phyloP scores from a whole-genome alignment of 345 rosid genomes.

The Eucalyptus pumila region DNA sequence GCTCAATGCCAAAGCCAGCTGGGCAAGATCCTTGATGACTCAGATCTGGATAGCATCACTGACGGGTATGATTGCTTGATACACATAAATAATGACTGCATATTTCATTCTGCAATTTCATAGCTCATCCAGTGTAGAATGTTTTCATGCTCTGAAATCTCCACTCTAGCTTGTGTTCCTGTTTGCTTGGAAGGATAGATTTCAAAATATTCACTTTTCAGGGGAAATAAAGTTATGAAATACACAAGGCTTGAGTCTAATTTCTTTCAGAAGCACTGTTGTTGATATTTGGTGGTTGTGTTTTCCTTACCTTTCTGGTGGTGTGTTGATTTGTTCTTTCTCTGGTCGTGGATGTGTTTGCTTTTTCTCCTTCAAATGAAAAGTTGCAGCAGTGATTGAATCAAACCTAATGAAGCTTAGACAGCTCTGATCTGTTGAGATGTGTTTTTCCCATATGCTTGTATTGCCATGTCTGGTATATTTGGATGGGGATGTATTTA shows the following conservation, averaged over 20 bases:
- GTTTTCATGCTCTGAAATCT: background rate
- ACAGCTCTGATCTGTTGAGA: background rate
- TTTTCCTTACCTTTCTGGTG: background rate
- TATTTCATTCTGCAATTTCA: background rate
- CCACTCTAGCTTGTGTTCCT: background rate
- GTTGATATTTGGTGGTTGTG: background rate
- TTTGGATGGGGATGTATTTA: background rate
- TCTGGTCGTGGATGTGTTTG: background rate
- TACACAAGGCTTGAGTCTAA: background rate
- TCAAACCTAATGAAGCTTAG: background rate
- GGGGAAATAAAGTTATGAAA: background rate
- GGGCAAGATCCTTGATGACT: slow-evolving; percentile 68
- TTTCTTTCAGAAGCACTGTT: background rate
- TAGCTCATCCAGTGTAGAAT: background rate
- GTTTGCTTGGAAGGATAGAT: background rate
- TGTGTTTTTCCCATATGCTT: background rate
- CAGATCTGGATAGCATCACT: slow-evolving; percentile 74
- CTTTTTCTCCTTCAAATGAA: background rate
- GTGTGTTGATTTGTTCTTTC: background rate
- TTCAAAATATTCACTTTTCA: background rate
- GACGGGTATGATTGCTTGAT: slow-evolving; percentile 45
- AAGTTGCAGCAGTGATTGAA: background rate
- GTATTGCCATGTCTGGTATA: background rate
- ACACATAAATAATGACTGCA: background rate
- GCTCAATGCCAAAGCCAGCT: slow-evolving; percentile 76